These are phyloP conservation scores for Sanguinoderma infundibulare DNA, from an alignment of 1,284 basidiomycete species.

Conservation along the genomic window DNA sequence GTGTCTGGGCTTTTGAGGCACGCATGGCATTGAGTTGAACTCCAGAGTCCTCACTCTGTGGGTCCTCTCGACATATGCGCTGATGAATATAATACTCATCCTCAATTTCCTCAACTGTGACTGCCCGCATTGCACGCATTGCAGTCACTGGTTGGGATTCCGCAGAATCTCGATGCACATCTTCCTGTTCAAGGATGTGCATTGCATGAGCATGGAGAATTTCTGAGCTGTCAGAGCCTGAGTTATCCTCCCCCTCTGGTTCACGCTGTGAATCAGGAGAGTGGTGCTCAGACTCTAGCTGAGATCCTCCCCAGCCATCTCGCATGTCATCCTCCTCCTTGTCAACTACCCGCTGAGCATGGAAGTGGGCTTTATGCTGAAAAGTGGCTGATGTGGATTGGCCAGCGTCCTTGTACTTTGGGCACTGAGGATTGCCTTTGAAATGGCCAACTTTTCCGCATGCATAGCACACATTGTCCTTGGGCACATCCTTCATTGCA, in stretches of 20 bases:
- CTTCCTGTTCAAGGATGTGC: not conserved
- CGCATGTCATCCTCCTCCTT: not conserved
- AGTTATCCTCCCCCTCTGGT: not conserved
- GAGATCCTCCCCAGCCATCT: slow-evolving; percentile 5
- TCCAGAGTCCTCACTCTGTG: not conserved
- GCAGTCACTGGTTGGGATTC: not conserved
- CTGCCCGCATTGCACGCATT: not conserved
- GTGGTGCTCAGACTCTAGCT: not conserved
- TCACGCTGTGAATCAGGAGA: not conserved
- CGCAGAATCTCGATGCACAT: too few species aligned
- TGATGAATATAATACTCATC: too few species aligned
- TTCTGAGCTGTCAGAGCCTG: slow-evolving; percentile 1
- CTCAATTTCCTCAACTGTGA: not conserved
- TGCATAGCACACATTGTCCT: not conserved
- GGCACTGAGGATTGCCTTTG: slow-evolving; percentile 3
- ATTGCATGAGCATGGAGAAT: not conserved
- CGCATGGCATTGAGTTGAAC: not conserved
- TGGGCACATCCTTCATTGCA: too few species aligned
- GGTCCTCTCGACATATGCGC: not conserved
- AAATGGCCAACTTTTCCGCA: slow-evolving; percentile 9
- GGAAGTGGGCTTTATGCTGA: not conserved
- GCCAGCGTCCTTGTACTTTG: not conserved
- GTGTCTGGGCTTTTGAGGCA: not conserved
- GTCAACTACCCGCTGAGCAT: not conserved
- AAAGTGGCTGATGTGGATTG: not conserved